Evolutionary conservation across 805 yeast genomes (phyloP).

Genomic region (Lachancea mirantina): DNA sequence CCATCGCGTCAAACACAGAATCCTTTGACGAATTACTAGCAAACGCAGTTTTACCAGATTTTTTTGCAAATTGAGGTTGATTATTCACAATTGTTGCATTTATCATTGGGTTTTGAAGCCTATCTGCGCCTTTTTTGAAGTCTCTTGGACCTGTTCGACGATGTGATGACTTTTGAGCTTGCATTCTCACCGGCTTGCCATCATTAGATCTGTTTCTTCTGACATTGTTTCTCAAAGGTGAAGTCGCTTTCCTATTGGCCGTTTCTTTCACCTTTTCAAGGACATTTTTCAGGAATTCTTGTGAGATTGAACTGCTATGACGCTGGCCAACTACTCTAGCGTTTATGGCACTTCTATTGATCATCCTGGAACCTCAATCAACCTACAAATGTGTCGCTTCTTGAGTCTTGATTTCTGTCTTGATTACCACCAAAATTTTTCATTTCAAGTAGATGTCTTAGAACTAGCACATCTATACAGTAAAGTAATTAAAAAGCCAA

Average conservation of each 20-base stretch:
- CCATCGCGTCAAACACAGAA: conserved; percentile 13
- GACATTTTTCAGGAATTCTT: conserved; percentile 27
- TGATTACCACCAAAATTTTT: no score
- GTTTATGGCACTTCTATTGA: conserved; percentile 4
- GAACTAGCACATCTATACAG: no score
- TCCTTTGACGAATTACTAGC: conserved; percentile 8
- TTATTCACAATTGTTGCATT: conserved; percentile 14
- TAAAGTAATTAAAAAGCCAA: no score
- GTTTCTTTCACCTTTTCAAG: conserved; percentile 28
- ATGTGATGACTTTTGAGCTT: conserved; percentile 4
- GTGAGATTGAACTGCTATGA: conserved; percentile 23
- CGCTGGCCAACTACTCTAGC: conserved; percentile 8
- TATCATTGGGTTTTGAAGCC: conserved; percentile 11
- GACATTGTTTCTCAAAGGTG: background rate
- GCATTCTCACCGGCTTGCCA: background rate
- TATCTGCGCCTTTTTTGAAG: conserved; percentile 1
- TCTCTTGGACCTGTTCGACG: conserved; percentile 4
- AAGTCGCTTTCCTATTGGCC: conserved; percentile 12
- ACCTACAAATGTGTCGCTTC: background rate
- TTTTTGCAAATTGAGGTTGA: conserved; percentile 16
- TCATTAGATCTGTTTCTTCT: conserved; percentile 2
- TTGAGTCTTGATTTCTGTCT: background rate
- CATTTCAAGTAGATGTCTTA: no score
- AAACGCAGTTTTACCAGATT: conserved; percentile 5
- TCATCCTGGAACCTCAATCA: background rate